A percentile compares a stretch with the other conserved stretches of the same genome.
phyloP scores from a whole-genome alignment of 805 yeast species.

The Cephaloascus albidus region DNA sequence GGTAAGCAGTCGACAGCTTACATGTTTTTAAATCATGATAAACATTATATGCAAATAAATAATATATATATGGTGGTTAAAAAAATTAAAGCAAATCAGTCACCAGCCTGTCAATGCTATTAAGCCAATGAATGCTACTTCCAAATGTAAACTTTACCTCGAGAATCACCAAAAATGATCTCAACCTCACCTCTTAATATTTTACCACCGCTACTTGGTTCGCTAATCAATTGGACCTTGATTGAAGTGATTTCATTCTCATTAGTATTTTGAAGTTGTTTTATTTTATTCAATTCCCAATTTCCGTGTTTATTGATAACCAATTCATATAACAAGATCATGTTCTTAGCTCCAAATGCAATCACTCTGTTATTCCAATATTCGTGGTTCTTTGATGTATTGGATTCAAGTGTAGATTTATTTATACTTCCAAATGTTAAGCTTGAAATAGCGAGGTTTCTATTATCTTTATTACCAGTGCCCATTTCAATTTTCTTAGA shows the following conservation, averaged over 20 bases:
- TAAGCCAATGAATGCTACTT: no score
- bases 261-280: background rate
- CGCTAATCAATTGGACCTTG: constrained; percentile 16
- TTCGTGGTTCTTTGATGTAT: constrained; percentile 15
- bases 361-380: constrained; percentile 28
- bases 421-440: constrained; percentile 21
- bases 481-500: constrained; percentile 7
- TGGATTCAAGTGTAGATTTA: constrained; percentile 15
- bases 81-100: no score
- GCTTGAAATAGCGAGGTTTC: constrained; percentile 12
- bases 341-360: constrained; percentile 10
- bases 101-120: no score
- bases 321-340: constrained; percentile 14
- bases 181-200: constrained; percentile 24
- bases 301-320: constrained; percentile 1
- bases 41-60: no score
- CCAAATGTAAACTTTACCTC: constrained; percentile 45
- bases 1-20: no score
- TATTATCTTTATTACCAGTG: no score
- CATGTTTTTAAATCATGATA: no score
- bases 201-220: constrained; percentile 24
- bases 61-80: no score
- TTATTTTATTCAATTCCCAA: constrained; percentile 6
- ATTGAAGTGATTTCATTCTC: constrained; percentile 17
- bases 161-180: constrained; percentile 43